Conservation (phyloP, 495 filamentous ascomycete genomes). For the Eremomyces bilateralis region DNA sequence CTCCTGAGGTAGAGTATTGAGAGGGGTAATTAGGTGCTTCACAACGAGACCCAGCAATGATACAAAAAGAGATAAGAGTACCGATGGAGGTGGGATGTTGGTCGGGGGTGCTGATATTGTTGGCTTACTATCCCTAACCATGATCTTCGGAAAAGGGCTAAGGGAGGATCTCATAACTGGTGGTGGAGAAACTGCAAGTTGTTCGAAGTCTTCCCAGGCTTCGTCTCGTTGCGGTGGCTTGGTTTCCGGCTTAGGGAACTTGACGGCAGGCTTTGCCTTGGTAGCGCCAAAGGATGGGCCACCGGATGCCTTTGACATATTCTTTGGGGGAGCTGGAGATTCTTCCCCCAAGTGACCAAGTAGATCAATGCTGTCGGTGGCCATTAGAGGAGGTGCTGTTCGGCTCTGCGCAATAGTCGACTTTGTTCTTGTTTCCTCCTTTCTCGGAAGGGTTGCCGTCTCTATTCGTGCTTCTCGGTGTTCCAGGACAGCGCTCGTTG, state of each 20-base stretch:
- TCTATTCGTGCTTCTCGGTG: too few relatives aligned
- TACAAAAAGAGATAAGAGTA: conserved; percentile 57
- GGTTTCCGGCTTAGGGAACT: not conserved
- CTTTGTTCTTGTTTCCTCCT: not conserved
- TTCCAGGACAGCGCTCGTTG: not conserved
- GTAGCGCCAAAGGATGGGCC: not conserved
- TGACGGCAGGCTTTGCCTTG: not conserved
- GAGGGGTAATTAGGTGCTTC: conserved; percentile 15
- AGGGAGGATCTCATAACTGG: not conserved
- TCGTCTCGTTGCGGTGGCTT: conserved; percentile 6
- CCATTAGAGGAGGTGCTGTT: too few relatives aligned
- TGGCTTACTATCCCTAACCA: too few relatives aligned
- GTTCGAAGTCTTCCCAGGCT: conserved; percentile 18
- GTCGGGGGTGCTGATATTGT: conserved; percentile 37
- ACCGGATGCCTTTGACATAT: not conserved
- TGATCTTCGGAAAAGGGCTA: conserved; percentile 2
- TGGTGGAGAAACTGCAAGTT: conserved; percentile 10
- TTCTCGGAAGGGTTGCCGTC: not conserved
- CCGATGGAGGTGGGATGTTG: conserved; percentile 73
- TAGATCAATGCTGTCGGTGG: too few relatives aligned
- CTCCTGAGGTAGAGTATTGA: conserved; percentile 28
- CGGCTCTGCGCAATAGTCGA: not conserved
- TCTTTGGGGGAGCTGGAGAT: not conserved
- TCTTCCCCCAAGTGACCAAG: not conserved
- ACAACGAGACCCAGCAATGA: conserved; percentile 31